Evolutionary conservation across 2,329 filamentous ascomycete species (phyloP), one percentile per base, ranked within the genome.

Genomic region (Ophiostoma pallidulum): DNA sequence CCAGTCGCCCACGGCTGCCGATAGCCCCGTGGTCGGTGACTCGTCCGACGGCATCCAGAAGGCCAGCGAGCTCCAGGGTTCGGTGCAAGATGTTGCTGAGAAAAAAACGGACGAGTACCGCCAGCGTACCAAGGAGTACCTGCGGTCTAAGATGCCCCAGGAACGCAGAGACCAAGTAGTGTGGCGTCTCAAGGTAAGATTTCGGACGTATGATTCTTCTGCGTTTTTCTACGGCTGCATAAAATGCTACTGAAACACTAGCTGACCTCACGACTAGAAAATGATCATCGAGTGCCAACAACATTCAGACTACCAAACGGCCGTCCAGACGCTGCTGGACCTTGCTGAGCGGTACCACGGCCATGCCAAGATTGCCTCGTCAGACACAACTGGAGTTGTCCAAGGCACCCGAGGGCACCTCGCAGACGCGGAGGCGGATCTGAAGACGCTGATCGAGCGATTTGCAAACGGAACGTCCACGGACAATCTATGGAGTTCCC

Each of bases 201-300:
- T 28, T 28, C 24, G 6, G 10, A 10, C 24, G 6, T 28, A 28
- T 28, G 5, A 6, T 28, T 10, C 10, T 28, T 28, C 10, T 28
- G 24, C 4, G 31, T 33, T n/a, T n/a, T n/a, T n/a, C n/a, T n/a
- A n/a, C n/a, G n/a, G n/a, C n/a, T n/a, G n/a, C n/a, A n/a, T n/a
- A n/a, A n/a, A n/a, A n/a, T n/a, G n/a, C n/a, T n/a, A n/a, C n/a
- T n/a, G n/a, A n/a, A n/a, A 57, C 13, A 26, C 10, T 26, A 8
- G 16, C 41, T 35, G 20, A 26, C 32, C 12, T 10, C 24, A 28
- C n/a, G n/a, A 28, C 12, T 22, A 91, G 80, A 97, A 97, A 79
- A 94, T 97, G 85, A 71, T 98, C 33, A 81, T 96, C 39, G 92
- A 98, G 67, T 89, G 94, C 58, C 92, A 98, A 69, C 86, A 91